phyloP scores from a whole-genome alignment of 257 asterid species.

The Solanum rostratum region DNA sequence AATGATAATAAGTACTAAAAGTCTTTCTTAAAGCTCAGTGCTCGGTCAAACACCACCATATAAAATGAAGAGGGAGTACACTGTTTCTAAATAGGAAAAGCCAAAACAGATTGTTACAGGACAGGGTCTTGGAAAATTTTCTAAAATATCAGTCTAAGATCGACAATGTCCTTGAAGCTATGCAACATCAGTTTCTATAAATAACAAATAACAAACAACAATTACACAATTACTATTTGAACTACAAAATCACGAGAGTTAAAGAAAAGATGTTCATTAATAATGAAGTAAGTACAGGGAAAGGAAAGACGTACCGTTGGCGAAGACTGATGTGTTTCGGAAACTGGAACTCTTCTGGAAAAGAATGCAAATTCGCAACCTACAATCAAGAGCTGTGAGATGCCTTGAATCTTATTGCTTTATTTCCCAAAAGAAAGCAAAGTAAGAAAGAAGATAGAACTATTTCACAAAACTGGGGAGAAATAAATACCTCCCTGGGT shows the following conservation, averaged over 20 bases:
- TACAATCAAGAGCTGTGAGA: slow-evolving; percentile 4
- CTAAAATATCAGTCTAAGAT: neutral
- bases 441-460: neutral
- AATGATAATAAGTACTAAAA: neutral
- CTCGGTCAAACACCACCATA: neutral
- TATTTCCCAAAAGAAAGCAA: neutral
- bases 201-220: neutral
- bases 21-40: neutral
- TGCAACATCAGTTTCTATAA: neutral
- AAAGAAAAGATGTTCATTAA: neutral
- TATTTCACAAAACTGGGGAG: slow-evolving; percentile 4
- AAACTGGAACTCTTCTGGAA: slow-evolving; percentile 65
- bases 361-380: slow-evolving; percentile 91
- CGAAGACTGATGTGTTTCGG: slow-evolving; percentile 72
- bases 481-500: slow-evolving; percentile 70
- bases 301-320: slow-evolving; percentile 46
- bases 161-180: neutral
- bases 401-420: neutral
- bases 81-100: neutral
- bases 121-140: neutral
- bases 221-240: neutral
- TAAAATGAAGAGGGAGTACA: neutral
- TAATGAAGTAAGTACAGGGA: neutral
- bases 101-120: neutral
- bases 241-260: neutral